Conservation (phyloP, 305 asterid species). For the Stenogyne calaminthoides region DNA sequence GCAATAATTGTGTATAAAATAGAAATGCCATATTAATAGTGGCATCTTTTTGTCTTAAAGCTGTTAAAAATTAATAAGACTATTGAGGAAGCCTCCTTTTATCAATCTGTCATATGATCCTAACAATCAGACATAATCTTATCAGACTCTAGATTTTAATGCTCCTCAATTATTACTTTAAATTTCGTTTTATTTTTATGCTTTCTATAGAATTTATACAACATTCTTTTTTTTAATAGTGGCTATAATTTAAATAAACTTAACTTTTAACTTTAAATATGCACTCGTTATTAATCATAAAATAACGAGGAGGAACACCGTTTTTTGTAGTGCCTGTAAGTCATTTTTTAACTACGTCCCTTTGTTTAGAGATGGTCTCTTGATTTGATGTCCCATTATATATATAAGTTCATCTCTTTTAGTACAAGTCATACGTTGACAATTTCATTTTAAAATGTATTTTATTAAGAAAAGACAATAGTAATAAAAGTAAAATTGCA, state of each 20-base stretch:
- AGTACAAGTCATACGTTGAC: no score
- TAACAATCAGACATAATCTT: conserved; percentile 36
- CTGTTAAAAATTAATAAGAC: conserved; percentile 38
- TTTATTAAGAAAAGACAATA: no score
- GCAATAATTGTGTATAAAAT: neutral
- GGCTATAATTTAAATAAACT: neutral
- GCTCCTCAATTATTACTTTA: conserved; percentile 28
- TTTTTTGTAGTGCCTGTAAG: no score
- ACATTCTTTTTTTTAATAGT: no score
- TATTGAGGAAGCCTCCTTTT: conserved; percentile 30
- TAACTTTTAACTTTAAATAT: neutral
- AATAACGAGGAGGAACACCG: no score
- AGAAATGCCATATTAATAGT: conserved; percentile 11
- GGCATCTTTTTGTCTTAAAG: conserved; percentile 36
- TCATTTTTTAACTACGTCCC: no score
- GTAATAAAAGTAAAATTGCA: no score
- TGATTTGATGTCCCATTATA: no score
- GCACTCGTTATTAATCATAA: no score
- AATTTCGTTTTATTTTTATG: neutral
- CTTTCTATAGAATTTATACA: neutral
- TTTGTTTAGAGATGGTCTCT: no score
- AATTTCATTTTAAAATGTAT: no score
- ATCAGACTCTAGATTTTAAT: conserved; percentile 23
- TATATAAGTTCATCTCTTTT: no score
- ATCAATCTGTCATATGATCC: conserved; percentile 38